Base-by-base conservation (phyloP, 768 basidiomycete species). In the Gymnopilus junonius region DNA sequence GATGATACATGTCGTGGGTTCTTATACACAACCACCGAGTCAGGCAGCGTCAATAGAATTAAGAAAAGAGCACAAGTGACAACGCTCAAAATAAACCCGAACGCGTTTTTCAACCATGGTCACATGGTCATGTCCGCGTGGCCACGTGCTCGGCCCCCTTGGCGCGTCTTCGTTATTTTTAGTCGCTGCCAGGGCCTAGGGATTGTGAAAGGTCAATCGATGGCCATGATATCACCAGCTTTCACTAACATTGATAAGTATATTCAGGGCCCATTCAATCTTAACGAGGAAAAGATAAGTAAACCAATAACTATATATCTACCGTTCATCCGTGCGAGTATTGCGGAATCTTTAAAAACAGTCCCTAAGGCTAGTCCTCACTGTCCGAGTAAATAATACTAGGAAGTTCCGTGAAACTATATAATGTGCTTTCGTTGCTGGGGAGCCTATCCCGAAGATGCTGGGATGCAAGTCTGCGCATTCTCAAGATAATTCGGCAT, bases 391-490 rank as follows among this genome's bases (percentile, higher is more conserved):
- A 42, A 11, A 55, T 64, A 23, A 59, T 59, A 17, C 58, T 46
- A 11, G 63, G 59, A 35, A 64, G 59, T 29, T 64, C 57, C 6
- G 45, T 31, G 34, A 55, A 14, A 7, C 40, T 31, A 11, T 25
- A 61, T 17, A 31, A 12, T 6, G 54, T 12, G 15, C 14, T 7
- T 31, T 61, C 31, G 2, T 40, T 10, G n/a, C 12, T 58, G 34
- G 23, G 64, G 29, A 12, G 79, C 59, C 1, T 71, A 65, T 55
- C 81, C 76, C 31, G 58, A 14, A 25, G 48, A 50, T 56, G 50
- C 27, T n/a, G 43, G 12, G 39, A 34, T 1, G 51, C 60, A 15
- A 67, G 58, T 25, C 57, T 64, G 39, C 66, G 66, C 58, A 67
- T 55, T 17, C 31, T 67, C 8, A 67, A 43, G 21, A 67, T 59